phyloP scores from a whole-genome alignment of 768 basidiomycete genomes.

The Fomitopsis serialis region DNA sequence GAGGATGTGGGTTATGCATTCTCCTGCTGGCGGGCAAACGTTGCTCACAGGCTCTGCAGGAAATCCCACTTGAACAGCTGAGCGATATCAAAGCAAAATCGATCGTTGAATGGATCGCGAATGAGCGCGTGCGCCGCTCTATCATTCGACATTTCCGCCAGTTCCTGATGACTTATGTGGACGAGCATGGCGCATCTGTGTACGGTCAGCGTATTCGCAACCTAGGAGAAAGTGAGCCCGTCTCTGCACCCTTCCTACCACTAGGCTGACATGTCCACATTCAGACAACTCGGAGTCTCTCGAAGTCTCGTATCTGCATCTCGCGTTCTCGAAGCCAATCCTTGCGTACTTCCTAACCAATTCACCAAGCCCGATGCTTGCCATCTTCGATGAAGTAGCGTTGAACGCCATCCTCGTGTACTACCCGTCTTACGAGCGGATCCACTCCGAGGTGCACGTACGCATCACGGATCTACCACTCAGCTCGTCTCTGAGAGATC shows the following conservation, averaged over 20 bases:
- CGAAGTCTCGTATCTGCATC: conserved; percentile 95
- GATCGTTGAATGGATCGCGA: conserved; percentile 96
- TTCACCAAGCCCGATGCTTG: conserved; percentile 87
- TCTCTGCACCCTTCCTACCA: background rate
- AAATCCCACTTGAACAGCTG: conserved; percentile 91
- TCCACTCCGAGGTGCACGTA: conserved; percentile 97
- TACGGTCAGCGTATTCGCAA: conserved; percentile 92
- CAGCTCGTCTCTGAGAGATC: conserved; percentile 84
- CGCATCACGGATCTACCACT: conserved; percentile 93
- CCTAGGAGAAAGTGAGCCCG: conserved; percentile 82
- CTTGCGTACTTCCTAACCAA: conserved; percentile 97
- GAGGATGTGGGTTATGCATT: conserved; percentile 63
- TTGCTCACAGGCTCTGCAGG: conserved; percentile 40
- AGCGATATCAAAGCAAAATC: conserved; percentile 98
- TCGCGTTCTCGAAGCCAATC: conserved; percentile 88
- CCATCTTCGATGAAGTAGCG: conserved; percentile 94
- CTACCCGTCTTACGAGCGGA: conserved; percentile 94
- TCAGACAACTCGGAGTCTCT: conserved; percentile 94
- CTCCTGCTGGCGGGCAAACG: background rate
- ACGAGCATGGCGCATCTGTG: conserved; percentile 86
- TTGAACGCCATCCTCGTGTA: conserved; percentile 91
- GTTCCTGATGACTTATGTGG: conserved; percentile 94
- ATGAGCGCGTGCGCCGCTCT: conserved; percentile 83
- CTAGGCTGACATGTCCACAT: background rate
- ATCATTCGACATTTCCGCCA: conserved; percentile 91